Conservation (phyloP, 2,329 filamentous ascomycete genomes). For the Nothophaeocryptopus gaeumannii region DNA sequence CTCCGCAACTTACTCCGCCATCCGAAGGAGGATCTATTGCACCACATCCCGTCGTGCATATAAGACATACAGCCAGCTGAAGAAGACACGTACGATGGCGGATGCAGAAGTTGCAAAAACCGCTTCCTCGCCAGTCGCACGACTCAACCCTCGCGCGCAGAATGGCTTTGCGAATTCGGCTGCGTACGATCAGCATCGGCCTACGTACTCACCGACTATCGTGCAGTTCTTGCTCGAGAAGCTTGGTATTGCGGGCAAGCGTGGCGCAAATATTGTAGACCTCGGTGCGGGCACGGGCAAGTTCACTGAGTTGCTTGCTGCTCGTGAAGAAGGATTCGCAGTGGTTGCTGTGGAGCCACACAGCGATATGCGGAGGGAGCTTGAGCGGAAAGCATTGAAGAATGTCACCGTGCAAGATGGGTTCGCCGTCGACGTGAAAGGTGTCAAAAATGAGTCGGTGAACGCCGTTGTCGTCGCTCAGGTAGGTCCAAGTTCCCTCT, state of each 20-base stretch:
- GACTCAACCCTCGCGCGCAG: constrained; percentile 34
- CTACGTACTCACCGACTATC: constrained; percentile 61
- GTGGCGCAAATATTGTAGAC: constrained; percentile 56
- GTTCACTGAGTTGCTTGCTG: constrained; percentile 62
- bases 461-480: constrained; percentile 67
- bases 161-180: constrained; percentile 62
- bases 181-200: constrained; percentile 66
- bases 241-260: constrained; percentile 49
- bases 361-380: constrained; percentile 61
- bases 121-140: not conserved
- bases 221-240: constrained; percentile 58
- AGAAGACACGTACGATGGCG: not conserved
- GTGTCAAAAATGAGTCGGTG: constrained; percentile 55
- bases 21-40: too few species aligned
- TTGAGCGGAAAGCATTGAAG: constrained; percentile 57
- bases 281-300: constrained; percentile 69
- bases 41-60: too few species aligned
- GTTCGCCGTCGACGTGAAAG: constrained; percentile 55
- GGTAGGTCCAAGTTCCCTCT: constrained; percentile 48
- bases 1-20: not conserved
- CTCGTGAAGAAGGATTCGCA: constrained; percentile 57
- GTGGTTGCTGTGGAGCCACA: constrained; percentile 65
- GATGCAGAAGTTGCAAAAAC: not conserved
- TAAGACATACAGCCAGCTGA: too few species aligned
- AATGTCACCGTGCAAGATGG: constrained; percentile 58